A percentile compares a stretch with the other conserved stretches of the same genome.
Evolutionary conservation across 1,139 yeast genomes (phyloP).

Genomic region (Hansenula lynferdii): DNA sequence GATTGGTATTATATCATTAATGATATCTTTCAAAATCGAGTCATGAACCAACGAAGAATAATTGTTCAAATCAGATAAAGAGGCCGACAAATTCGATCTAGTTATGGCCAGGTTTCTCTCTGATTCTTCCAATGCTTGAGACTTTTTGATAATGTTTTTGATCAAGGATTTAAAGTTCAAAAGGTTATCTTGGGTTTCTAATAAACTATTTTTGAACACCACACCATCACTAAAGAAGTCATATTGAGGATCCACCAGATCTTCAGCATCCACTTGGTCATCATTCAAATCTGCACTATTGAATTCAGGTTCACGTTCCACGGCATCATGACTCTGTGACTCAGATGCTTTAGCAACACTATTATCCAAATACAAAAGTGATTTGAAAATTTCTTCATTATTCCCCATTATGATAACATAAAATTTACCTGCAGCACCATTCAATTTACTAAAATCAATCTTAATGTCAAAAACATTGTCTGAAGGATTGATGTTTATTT

Average conservation of each 20-base stretch:
- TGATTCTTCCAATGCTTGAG: constrained; percentile 16
- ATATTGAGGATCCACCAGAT: constrained; percentile 1
- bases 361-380: background rate
- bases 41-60: constrained; percentile 7
- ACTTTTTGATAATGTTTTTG: constrained; percentile 13
- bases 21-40: constrained; percentile 8
- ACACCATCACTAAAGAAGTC: constrained; percentile 9
- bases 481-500: background rate
- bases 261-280: background rate
- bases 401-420: background rate
- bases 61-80: constrained; percentile 12
- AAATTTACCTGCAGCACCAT: background rate
- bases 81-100: constrained; percentile 12
- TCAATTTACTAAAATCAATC: background rate
- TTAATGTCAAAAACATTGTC: background rate
- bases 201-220: constrained; percentile 7
- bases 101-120: constrained; percentile 16
- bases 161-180: constrained; percentile 5
- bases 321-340: too few relatives aligned
- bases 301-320: too few relatives aligned
- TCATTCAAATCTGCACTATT: too few relatives aligned
- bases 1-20: constrained; percentile 11
- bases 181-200: constrained; percentile 8
- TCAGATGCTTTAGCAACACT: too few relatives aligned
- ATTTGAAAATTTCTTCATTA: background rate